These are phyloP conservation scores for Colletotrichum tofieldiae DNA, from an alignment of 2,329 filamentous ascomycete genomes.

Conservation along the genomic window DNA sequence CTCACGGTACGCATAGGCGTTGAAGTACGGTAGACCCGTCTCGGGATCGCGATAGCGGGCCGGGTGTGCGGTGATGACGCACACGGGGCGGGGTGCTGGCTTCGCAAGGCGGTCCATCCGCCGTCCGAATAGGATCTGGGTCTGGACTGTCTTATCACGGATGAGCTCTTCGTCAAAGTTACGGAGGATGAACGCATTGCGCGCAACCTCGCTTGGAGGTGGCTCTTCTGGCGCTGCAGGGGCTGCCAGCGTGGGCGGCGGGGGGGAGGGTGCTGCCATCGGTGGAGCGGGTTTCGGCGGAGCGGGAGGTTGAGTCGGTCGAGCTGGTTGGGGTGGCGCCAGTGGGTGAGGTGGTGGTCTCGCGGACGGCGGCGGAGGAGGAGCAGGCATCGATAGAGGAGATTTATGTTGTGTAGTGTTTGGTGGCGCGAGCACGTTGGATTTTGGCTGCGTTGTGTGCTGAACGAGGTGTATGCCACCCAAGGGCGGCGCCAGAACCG, in stretches of 20 bases:
- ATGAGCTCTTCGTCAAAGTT: constrained; percentile 72
- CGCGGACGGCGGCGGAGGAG: constrained; percentile 46
- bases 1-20: constrained; percentile 84
- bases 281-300: constrained; percentile 37
- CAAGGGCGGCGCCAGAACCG: constrained; percentile 55
- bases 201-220: constrained; percentile 60
- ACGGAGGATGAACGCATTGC: constrained; percentile 72
- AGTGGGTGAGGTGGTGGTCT: constrained; percentile 42
- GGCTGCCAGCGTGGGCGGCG: constrained; percentile 44
- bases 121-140: constrained; percentile 69
- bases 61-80: constrained; percentile 85
- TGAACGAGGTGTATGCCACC: constrained; percentile 48
- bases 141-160: constrained; percentile 71
- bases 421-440: constrained; percentile 62
- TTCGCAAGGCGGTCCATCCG: constrained; percentile 72
- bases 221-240: constrained; percentile 29
- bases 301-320: constrained; percentile 40
- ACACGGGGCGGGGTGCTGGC: constrained; percentile 70
- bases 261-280: constrained; percentile 33
- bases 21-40: constrained; percentile 87
- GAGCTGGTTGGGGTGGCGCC: constrained; percentile 41
- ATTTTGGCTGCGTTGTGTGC: constrained; percentile 55
- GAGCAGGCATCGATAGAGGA: constrained; percentile 53
- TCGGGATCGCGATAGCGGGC: constrained; percentile 89
- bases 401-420: constrained; percentile 58